These are phyloP conservation scores for Myxozyma nipponensis DNA, from an alignment of 805 yeast genomes.

Conservation along the genomic window DNA sequence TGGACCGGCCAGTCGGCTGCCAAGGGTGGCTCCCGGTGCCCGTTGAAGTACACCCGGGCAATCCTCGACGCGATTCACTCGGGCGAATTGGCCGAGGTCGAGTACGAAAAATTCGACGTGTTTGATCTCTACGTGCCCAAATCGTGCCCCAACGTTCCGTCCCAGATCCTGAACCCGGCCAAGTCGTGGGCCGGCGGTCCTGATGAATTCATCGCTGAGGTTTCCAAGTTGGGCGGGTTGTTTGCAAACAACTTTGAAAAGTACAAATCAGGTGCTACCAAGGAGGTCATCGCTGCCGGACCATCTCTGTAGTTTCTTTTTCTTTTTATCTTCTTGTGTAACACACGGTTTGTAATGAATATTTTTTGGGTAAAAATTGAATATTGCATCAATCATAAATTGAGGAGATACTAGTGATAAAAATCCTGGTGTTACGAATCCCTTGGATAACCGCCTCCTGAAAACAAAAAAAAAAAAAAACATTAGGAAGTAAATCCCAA, in stretches of 20 bases:
- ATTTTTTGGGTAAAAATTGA: too few relatives aligned
- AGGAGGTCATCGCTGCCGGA: slow-evolving; percentile 90
- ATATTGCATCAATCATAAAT: too few relatives aligned
- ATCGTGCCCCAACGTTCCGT: slow-evolving; percentile 75
- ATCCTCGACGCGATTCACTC: slow-evolving; percentile 91
- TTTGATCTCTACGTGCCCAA: slow-evolving; percentile 88
- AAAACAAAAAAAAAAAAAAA: too few relatives aligned
- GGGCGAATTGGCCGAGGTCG: slow-evolving; percentile 76
- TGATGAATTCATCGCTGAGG: slow-evolving; percentile 52
- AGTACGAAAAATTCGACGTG: slow-evolving; percentile 78
- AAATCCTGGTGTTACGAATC: too few relatives aligned
- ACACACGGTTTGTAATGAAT: too few relatives aligned
- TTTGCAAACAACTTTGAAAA: slow-evolving; percentile 84
- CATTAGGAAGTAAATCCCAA: too few relatives aligned
- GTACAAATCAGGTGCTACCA: slow-evolving; percentile 76
- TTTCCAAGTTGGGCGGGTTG: slow-evolving; percentile 63
- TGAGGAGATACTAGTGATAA: too few relatives aligned
- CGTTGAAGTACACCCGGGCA: slow-evolving; percentile 95
- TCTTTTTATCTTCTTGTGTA: background rate
- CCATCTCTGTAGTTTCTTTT: slow-evolving; percentile 46
- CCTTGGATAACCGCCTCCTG: too few relatives aligned
- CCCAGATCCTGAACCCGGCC: slow-evolving; percentile 80
- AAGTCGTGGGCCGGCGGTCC: slow-evolving; percentile 67
- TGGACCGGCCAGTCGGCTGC: slow-evolving; percentile 95
- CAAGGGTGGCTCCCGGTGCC: slow-evolving; percentile 95